Base-by-base conservation (phyloP, 139 green algal species). In the Closterium sp. region DNA sequence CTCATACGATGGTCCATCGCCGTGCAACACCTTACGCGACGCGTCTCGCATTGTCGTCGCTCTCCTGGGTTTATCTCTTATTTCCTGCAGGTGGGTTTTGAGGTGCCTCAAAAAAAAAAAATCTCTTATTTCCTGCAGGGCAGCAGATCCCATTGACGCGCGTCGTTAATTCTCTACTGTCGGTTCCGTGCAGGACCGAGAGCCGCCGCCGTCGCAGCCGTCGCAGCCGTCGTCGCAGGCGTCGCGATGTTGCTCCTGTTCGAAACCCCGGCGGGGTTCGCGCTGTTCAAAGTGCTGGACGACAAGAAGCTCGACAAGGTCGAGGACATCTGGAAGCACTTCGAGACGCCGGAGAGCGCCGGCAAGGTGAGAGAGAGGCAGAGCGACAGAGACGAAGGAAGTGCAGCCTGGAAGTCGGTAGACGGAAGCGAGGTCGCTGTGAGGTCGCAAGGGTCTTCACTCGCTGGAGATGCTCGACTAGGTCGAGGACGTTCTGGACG, bases 231-330 rank as follows among this genome's bases (percentile, higher is more conserved):
- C 36, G 36, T 55, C 36, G 36, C 6, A 4, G 36, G 16, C 55
- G 55, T 76, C 83, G 33, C 84, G 28, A 98, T 99, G 98, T 89
- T 99, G 85, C 90, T 99, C 0, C 94, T 99, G 1, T 99, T 99
- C 64, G 98, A 99, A 91, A 98, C 96, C 12, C 95, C 97, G 12
- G 98, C 98, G 30, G 98, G 98, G n/a, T 98, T 97, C 93, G 97
- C 97, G 4, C 95, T 99, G 7, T 99, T 99, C 95, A 99, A 99
- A 90, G 97, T 99, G 0, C 94, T 98, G 25, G 96, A 99, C 87
- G 97, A 98, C 88, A 94, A 93, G 43, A 99, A 98, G 92, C 64
- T 99, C 8, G 94, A 98, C 90, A 94, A 98, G 84, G 93, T 96
- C 25, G 95, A 98, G 97, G 96, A 98, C 92, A 34, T 99, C 31